Base-by-base conservation (phyloP, 2,329 filamentous ascomycete species). In the Neofusicoccum kwambonambiense region DNA sequence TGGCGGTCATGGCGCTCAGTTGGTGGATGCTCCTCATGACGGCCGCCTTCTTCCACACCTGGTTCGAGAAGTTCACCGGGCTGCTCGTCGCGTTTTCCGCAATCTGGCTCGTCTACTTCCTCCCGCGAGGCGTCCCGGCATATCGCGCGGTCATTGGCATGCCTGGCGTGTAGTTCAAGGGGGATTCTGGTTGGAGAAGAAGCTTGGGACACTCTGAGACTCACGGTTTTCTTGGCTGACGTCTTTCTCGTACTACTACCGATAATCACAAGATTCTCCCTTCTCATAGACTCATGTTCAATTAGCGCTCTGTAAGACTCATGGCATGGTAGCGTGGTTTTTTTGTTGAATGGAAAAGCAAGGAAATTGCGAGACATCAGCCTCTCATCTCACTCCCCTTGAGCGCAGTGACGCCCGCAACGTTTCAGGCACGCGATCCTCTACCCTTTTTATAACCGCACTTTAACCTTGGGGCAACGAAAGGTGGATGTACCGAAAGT, bases 21-120 rank as follows among this genome's bases (percentile, higher is more conserved):
- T 86, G 89, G 81, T 98, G 95, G 92, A 99, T 99, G 95, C 78
- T 99, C 75, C 83, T 98, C 67, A 99, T 99, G 95, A 99, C 95
- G 45, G 93, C 93, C 2, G 93, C 96, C 44, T 99, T 94, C 83
- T 99, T 99, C 74, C 95, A 99, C 78, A 99, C 95, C 0, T 98
- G 94, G 93, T 89, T 96, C 72, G 95, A 99, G 81, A 99, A 98
- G 89, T 80, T 82, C 60, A 83, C 81, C 15, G 82, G 81, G 0
- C 70, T 83, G 60, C 22, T 81, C n/a, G 80, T 83, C 22, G 82
- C 81, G 1, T 81, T 82, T 67, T 68, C 68, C 13, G 78, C 76
- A 8, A 68, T 84, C 15, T 82, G 79, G 68, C 65, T 71, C 2
- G 77, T 83, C 5, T 84, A 84, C 69, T 83, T 83, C 67, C 70